These are phyloP conservation scores for Suhomyces bribrorum DNA, from an alignment of 1,139 yeast species.

Conservation along the genomic window DNA sequence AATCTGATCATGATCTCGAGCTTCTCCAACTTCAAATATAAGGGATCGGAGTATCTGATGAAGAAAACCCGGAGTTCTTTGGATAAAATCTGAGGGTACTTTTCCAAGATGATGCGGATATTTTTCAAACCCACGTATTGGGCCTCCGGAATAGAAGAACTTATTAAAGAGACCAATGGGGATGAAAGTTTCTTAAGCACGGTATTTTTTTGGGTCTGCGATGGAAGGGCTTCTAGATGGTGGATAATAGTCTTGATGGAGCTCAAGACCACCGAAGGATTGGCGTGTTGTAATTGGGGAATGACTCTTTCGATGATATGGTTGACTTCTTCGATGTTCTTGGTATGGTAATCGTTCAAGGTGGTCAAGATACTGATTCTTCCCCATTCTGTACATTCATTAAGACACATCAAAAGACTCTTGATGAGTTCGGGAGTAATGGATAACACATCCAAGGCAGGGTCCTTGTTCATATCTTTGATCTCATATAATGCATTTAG, in stretches of 20 bases:
- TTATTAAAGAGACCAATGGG: slow-evolving; percentile 85
- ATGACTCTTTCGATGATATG: slow-evolving; percentile 88
- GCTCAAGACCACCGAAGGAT: slow-evolving; percentile 90
- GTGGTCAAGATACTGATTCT: slow-evolving; percentile 87
- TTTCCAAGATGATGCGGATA: slow-evolving; percentile 85
- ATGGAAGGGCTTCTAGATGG: slow-evolving; percentile 58
- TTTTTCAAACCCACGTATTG: slow-evolving; percentile 94
- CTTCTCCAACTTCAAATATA: slow-evolving; percentile 89
- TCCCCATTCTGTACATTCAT: slow-evolving; percentile 99
- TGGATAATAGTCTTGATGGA: slow-evolving; percentile 80
- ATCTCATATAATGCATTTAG: slow-evolving; percentile 84
- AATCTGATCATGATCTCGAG: slow-evolving; percentile 86
- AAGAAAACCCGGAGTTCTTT: slow-evolving; percentile 88
- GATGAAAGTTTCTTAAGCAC: slow-evolving; percentile 79
- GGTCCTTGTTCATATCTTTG: slow-evolving; percentile 59
- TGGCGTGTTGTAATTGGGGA: slow-evolving; percentile 97
- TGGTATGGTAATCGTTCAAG: slow-evolving; percentile 66
- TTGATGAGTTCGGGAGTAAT: slow-evolving; percentile 52
- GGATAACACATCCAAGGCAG: slow-evolving; percentile 43
- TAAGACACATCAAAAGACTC: slow-evolving; percentile 75
- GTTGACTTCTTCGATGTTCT: slow-evolving; percentile 64
- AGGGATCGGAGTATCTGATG: slow-evolving; percentile 91
- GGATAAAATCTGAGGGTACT: slow-evolving; percentile 77
- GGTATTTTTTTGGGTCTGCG: slow-evolving; percentile 32
- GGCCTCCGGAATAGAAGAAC: slow-evolving; percentile 86